These are phyloP conservation scores for Zasmidium angulare DNA, from an alignment of 2,329 filamentous ascomycete species.

Conservation along the genomic window DNA sequence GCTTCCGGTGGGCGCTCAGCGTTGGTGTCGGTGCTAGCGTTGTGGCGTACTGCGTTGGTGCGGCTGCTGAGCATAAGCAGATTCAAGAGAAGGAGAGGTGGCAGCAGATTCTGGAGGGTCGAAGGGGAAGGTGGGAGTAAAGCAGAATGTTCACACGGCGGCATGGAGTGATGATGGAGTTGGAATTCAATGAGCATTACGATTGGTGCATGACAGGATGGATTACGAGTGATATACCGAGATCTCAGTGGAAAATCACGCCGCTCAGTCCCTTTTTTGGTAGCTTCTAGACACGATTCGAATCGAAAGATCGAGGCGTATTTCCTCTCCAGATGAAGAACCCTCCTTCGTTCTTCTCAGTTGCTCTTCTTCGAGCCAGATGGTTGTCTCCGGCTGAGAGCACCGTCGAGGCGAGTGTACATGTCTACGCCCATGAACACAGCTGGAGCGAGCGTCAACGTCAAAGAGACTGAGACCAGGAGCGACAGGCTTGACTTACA, in stretches of 20 bases:
- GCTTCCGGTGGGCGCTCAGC: slow-evolving; percentile 45
- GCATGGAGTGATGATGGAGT: not conserved
- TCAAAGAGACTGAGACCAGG: not conserved
- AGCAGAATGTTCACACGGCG: not conserved
- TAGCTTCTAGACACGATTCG: not conserved
- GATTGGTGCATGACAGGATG: not conserved
- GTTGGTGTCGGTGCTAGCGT: slow-evolving; percentile 58
- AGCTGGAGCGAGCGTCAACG: slow-evolving; percentile 25
- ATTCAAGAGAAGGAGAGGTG: slow-evolving; percentile 23
- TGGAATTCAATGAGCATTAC: not conserved
- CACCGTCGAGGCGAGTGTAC: slow-evolving; percentile 34
- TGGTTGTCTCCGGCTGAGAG: slow-evolving; percentile 8
- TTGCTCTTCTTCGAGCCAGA: slow-evolving; percentile 4
- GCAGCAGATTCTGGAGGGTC: slow-evolving; percentile 26
- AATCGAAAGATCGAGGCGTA: not conserved
- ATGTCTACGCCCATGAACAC: slow-evolving; percentile 46
- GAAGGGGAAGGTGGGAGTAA: slow-evolving; percentile 6
- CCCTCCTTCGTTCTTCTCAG: not conserved
- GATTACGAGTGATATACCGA: slow-evolving; percentile 1
- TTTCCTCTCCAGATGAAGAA: not conserved
- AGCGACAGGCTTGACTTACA: slow-evolving; percentile 43
- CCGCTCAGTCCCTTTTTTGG: slow-evolving; percentile 1
- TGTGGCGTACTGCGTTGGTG: slow-evolving; percentile 58
- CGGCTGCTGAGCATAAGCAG: slow-evolving; percentile 51
- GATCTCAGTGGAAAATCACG: not conserved